Percentiles rank a stretch among this genome's conserved stretches.
Conservation (phyloP, 768 basidiomycete species). For the Amylocystis lapponica region DNA sequence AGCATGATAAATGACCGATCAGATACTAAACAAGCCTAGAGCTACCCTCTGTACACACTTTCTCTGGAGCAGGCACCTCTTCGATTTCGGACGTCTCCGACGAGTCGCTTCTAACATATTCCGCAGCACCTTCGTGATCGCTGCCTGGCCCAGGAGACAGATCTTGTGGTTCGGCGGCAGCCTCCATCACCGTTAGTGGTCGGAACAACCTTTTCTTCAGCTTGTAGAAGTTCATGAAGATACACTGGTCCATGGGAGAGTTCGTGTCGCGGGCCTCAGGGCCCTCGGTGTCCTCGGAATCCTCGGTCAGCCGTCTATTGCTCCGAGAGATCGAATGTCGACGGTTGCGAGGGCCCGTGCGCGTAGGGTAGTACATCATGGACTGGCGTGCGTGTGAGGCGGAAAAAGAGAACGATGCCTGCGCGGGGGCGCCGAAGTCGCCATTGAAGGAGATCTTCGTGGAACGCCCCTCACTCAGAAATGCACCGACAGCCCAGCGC, state of each 20-base stretch:
- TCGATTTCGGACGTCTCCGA: conserved; percentile 1
- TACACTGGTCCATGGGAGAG: conserved; percentile 9
- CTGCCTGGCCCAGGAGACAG: background rate
- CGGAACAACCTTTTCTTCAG: conserved; percentile 3
- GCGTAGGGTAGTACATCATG: background rate
- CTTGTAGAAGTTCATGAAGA: conserved; percentile 15
- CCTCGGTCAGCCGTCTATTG: background rate
- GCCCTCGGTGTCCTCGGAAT: too few relatives aligned
- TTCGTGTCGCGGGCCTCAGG: too few relatives aligned
- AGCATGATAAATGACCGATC: background rate
- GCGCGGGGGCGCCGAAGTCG: background rate
- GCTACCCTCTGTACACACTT: background rate
- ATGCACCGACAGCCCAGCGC: conserved; percentile 13
- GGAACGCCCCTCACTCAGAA: conserved; percentile 1
- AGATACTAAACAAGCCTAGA: background rate
- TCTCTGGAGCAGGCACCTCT: background rate
- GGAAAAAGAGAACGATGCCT: conserved; percentile 1
- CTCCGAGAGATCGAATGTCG: background rate
- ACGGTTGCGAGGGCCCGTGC: background rate
- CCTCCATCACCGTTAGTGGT: background rate
- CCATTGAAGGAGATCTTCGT: conserved; percentile 4
- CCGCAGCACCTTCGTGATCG: background rate
- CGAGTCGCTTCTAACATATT: background rate
- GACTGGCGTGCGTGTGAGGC: background rate
- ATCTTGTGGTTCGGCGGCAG: conserved; percentile 10